These are phyloP conservation scores for Eucalyptus albens DNA, from an alignment of 345 rosid species.

Conservation along the genomic window DNA sequence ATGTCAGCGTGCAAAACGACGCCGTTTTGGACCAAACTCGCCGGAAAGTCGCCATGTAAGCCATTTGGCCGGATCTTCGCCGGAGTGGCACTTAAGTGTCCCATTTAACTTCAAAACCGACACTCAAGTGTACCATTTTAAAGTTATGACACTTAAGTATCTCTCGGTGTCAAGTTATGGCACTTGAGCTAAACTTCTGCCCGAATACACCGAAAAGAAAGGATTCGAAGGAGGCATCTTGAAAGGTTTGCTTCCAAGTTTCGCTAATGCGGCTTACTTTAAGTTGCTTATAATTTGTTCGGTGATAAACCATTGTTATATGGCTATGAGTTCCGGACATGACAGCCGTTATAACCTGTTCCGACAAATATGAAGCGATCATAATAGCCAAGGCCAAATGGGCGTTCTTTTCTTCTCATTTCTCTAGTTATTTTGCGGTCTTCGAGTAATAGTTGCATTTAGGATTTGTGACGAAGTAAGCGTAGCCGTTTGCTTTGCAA, in stretches of 20 bases:
- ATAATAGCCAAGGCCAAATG: background rate
- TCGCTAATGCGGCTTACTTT: background rate
- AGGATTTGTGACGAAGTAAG: background rate
- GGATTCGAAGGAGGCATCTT: conserved; percentile 79
- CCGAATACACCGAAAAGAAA: conserved; percentile 40
- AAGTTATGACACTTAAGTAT: too few species aligned
- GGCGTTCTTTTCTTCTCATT: background rate
- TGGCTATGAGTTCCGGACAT: background rate
- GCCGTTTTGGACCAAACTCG: too few species aligned
- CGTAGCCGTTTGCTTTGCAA: background rate
- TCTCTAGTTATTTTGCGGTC: background rate
- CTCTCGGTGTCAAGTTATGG: too few species aligned
- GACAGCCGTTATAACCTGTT: background rate
- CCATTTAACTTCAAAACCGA: too few species aligned
- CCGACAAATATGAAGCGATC: background rate
- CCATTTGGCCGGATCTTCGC: too few species aligned
- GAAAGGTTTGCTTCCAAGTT: conserved; percentile 47
- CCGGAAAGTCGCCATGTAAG: too few species aligned
- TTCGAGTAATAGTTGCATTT: background rate
- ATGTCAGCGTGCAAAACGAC: too few species aligned
- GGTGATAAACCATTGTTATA: background rate
- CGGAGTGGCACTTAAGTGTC: too few species aligned
- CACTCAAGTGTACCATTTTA: too few species aligned
- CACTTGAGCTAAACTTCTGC: too few species aligned
- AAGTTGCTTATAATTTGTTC: background rate